Evolutionary conservation across 2,329 filamentous ascomycete species (phyloP), one percentile per base, ranked within the genome.

Genomic region (Fusarium dlaminii): DNA sequence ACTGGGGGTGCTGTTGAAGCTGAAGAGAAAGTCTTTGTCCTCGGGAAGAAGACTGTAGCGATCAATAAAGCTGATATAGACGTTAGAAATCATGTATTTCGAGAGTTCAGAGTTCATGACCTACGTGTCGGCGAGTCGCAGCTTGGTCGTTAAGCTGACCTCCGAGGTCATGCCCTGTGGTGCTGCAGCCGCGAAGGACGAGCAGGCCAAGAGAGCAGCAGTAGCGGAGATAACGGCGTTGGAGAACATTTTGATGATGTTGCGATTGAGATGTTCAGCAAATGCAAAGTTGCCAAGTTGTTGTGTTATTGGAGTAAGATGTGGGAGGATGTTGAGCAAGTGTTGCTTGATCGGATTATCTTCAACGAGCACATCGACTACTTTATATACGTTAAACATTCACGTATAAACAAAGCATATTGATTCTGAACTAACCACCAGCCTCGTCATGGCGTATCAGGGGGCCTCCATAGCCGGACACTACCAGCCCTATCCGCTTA

Each of bases 11-110:
- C 27, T 73, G 70, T 81, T 82, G 79, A 88, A 88, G 78, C 86
- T 82, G 80, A 86, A 88, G 78, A 86, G 78, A 78, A 88, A 87
- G 66, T 87, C 81, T 12, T 79, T 69, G 74, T 87, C 80, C 32
- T 84, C 78, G 9, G 82, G 81, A 9, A 87, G 82, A 59, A 87
- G 83, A n/a, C 78, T 78, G 72, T 83, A 82, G 49, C 84, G 84
- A 68, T 87, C 85, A 29, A 76, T 82, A 20, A 81, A 82, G 24
- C 83, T 85, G 37, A 17, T 5, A 5, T 3, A 1, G 0, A 2
- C 1, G 4, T n/a, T 78, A 51, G 78, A 72, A 57, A 6, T 11
- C 20, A 10, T 18, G 5, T 20, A 0, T 2, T 1, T 3, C 8
- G 15, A 6, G 3, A 30, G 17, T n/a, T 17, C 32, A 14, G 22